A percentile compares a stretch with the other conserved stretches of the same genome.
Evolutionary conservation across 805 yeast species (phyloP).

Genomic region (Lipomyces lipofer): DNA sequence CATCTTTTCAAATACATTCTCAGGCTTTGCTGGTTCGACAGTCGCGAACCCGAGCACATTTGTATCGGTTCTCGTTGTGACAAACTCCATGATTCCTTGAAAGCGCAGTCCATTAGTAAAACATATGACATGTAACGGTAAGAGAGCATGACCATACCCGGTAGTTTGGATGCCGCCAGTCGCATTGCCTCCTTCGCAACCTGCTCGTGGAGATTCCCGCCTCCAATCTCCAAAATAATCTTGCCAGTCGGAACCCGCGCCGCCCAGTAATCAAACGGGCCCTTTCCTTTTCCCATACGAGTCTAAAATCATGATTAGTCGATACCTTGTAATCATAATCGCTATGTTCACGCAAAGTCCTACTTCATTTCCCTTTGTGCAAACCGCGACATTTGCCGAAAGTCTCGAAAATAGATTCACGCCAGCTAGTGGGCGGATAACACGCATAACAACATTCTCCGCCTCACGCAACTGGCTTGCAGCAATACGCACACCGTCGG

Average conservation of each 20-base stretch:
- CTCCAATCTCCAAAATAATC: slow-evolving; percentile 81
- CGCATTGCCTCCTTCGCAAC: slow-evolving; percentile 87
- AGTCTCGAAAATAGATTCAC: slow-evolving; percentile 79
- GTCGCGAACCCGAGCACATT: slow-evolving; percentile 27
- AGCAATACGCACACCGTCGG: slow-evolving; percentile 82
- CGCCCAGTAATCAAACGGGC: slow-evolving; percentile 97
- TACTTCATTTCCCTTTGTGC: slow-evolving; percentile 89
- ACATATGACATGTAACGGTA: no score
- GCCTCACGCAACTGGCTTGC: slow-evolving; percentile 92
- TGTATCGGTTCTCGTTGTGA: slow-evolving; percentile 3
- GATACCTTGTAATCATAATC: background rate
- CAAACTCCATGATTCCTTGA: slow-evolving; percentile 15
- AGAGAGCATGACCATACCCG: slow-evolving; percentile 44
- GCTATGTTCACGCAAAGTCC: background rate
- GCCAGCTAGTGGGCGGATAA: slow-evolving; percentile 67
- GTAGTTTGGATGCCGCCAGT: slow-evolving; percentile 87
- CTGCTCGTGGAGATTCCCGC: slow-evolving; percentile 74
- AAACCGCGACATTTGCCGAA: slow-evolving; percentile 82
- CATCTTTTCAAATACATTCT: slow-evolving; percentile 57
- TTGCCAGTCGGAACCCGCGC: slow-evolving; percentile 95
- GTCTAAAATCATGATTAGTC: slow-evolving; percentile 43
- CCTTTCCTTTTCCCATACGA: slow-evolving; percentile 99
- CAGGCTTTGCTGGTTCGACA: slow-evolving; percentile 45
- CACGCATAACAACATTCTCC: slow-evolving; percentile 79
- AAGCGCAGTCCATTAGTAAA: no score